Percentiles rank a stretch among this genome's conserved stretches.
phyloP scores from a whole-genome alignment of 139 green algal genomes.

The Chlorella sp. region DNA sequence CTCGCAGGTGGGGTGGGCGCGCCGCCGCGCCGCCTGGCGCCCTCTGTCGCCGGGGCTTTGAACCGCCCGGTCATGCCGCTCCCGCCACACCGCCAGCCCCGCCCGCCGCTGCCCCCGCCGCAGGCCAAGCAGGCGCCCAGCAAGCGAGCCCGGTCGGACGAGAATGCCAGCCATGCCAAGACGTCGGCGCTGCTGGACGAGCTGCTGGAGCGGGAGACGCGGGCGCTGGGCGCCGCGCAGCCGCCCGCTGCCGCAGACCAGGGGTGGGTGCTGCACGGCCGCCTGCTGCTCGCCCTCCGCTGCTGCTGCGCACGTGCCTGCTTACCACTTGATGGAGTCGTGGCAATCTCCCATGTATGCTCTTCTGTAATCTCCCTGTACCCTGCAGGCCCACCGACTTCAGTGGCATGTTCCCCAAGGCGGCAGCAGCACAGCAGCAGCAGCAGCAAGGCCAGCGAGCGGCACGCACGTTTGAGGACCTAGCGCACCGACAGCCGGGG shows the following conservation, averaged over 20 bases:
- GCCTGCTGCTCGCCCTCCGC: too few species aligned
- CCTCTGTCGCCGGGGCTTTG: neutral
- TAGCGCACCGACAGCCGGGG: neutral
- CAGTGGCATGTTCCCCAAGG: conserved; percentile 34
- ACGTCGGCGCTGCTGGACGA: neutral
- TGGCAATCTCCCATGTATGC: neutral
- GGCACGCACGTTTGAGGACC: conserved; percentile 29
- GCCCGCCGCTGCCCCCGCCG: neutral
- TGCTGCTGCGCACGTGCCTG: neutral
- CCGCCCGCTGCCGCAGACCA: neutral
- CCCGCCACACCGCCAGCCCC: neutral
- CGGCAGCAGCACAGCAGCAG: neutral
- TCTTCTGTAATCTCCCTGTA: neutral
- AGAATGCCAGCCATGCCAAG: neutral
- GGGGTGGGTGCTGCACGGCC: neutral
- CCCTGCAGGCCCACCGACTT: conserved; percentile 27
- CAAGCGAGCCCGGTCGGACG: conserved; percentile 17
- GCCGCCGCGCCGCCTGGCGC: neutral
- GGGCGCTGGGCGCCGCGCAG: neutral
- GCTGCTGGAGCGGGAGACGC: conserved; percentile 31
- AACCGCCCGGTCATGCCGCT: neutral
- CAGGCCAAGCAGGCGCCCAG: neutral
- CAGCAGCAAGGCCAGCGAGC: neutral
- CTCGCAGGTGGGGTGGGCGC: neutral
- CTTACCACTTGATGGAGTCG: too few species aligned